Percentiles rank a stretch among this genome's conserved stretches.
These are phyloP conservation scores for Monilinia polystroma DNA, from an alignment of 2,329 filamentous ascomycete genomes.

Conservation along the genomic window DNA sequence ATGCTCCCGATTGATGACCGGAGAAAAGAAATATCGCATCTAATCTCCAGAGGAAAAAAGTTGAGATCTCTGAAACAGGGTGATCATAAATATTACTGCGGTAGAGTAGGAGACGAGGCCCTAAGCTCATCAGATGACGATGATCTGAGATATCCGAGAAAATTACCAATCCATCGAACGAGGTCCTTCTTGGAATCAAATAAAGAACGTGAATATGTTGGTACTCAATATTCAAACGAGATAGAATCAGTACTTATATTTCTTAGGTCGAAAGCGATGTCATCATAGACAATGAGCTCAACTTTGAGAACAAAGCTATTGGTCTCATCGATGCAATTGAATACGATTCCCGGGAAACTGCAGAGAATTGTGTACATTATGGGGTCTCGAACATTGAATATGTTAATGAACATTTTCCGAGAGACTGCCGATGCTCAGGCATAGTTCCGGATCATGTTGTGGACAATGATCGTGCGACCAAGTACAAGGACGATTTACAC, in stretches of 20 bases:
- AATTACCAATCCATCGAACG: neutral
- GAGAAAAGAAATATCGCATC: neutral
- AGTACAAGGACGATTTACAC: slow-evolving; percentile 1
- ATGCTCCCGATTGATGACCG: neutral
- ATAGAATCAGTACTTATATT: neutral
- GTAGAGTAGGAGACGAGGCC: neutral
- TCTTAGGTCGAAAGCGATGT: slow-evolving; percentile 6
- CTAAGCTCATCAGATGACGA: neutral
- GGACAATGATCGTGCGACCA: slow-evolving; percentile 9
- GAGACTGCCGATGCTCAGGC: neutral
- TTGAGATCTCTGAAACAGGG: neutral
- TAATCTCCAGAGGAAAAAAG: slow-evolving; percentile 15
- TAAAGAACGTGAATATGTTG: neutral
- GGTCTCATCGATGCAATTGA: slow-evolving; percentile 10
- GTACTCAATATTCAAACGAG: neutral
- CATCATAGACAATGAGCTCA: slow-evolving; percentile 1
- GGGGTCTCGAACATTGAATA: neutral
- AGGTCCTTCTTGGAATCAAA: neutral
- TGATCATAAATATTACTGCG: slow-evolving; percentile 3
- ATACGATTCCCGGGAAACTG: neutral
- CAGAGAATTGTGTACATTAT: neutral
- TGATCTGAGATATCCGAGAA: neutral
- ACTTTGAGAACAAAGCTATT: neutral
- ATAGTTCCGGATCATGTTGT: slow-evolving; percentile 1
- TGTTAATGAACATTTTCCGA: neutral